Evolutionary conservation across 345 rosid species (phyloP), one percentile per base, ranked within the genome.

Genomic region (Lepidium africanum): DNA sequence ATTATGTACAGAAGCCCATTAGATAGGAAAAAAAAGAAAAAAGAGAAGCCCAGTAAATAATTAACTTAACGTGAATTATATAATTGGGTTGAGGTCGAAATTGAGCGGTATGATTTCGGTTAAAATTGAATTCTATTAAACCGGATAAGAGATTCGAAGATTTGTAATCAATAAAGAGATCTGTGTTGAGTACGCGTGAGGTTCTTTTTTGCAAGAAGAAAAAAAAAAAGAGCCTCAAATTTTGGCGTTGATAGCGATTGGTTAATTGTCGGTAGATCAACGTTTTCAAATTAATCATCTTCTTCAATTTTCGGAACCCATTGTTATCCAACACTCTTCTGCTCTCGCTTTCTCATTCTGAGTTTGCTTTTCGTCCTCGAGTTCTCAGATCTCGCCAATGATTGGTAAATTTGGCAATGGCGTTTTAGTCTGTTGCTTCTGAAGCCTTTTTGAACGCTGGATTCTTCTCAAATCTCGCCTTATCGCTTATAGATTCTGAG

Each of bases 191-290:
- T 11, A 14, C 2, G 57, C 76, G 68, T 71, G 70, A 72, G 76
- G 51, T 60, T 62, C 47, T n/a, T 55, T 27, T 43, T 50, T 36
- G 56, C 64, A 39, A 35, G 52, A 45, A 39, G 15, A 33, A 35
- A 9, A 61, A 45, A 21, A 21, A 21, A 38, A 21, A 33, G 21
- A 14, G 50, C 47, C 59, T 37, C 62, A 33, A 63, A 52, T 50
- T 53, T 63, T 62, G 69, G 69, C 64, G 51, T 56, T 55, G 76
- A 71, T 63, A 54, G 76, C 58, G 69, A 56, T 72, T 72, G 59
- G 51, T 63, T 64, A 27, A 46, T 54, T 47, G 76, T 56, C 65
- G 76, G 76, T 64, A 58, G n/a, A 13, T 45, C 73, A 57, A 6
- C 72, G 17, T 38, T 51, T 27, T 39, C 50, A 25, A 27, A 53